A percentile compares a stretch with the other conserved stretches of the same genome.
Conservation (phyloP, 1,284 basidiomycete species). For the Waitea zeae region DNA sequence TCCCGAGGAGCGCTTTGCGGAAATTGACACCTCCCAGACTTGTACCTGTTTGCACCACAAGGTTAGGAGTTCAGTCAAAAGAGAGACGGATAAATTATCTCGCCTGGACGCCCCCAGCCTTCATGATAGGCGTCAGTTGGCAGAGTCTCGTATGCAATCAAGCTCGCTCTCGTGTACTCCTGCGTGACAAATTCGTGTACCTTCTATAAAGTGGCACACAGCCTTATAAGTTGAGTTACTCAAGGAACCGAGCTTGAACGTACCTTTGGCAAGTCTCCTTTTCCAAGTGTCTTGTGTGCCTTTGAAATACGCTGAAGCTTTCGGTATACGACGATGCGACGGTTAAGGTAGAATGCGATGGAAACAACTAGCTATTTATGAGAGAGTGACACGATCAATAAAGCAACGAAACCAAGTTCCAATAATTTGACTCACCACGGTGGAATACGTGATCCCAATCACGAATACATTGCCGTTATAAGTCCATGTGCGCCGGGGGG, state of each 20-base stretch:
- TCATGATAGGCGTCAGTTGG: slow-evolving; percentile 56
- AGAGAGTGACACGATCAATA: not conserved
- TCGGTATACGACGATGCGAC: slow-evolving; percentile 42
- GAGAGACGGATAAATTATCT: slow-evolving; percentile 10
- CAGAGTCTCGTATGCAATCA: slow-evolving; percentile 60
- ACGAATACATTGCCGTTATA: not conserved
- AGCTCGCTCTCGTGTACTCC: slow-evolving; percentile 64
- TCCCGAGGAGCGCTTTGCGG: slow-evolving; percentile 44
- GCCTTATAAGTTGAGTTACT: slow-evolving; percentile 1
- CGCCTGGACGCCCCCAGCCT: slow-evolving; percentile 70
- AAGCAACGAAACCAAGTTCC: too few relatives aligned
- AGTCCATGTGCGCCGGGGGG: not conserved
- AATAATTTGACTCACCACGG: too few relatives aligned
- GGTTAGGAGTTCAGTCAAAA: not conserved
- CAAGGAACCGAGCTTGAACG: too few relatives aligned
- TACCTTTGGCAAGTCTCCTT: slow-evolving; percentile 59
- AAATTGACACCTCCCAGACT: slow-evolving; percentile 42
- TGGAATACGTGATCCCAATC: not conserved
- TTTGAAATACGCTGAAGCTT: slow-evolving; percentile 58
- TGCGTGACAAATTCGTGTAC: slow-evolving; percentile 61
- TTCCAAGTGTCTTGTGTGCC: slow-evolving; percentile 40
- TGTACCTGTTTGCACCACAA: slow-evolving; percentile 33
- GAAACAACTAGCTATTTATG: slow-evolving; percentile 29
- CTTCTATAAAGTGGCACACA: slow-evolving; percentile 20
- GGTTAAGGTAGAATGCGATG: slow-evolving; percentile 42